Conservation (phyloP, 2,329 filamentous ascomycete genomes). For the Penicillium sp. region DNA sequence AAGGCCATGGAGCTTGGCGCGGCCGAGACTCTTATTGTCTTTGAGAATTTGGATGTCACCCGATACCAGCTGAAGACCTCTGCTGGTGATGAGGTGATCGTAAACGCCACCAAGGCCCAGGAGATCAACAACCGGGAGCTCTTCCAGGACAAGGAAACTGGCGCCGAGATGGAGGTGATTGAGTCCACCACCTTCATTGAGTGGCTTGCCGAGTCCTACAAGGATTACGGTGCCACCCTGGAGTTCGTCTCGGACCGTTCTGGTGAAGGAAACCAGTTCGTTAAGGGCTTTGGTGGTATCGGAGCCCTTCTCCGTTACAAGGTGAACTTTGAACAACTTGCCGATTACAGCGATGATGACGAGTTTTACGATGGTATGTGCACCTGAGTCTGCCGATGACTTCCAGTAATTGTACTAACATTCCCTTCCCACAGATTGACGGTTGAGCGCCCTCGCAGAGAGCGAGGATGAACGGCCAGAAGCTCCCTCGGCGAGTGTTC, state of each 20-base stretch:
- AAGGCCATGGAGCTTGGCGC: constrained; percentile 96
- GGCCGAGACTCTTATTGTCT: constrained; percentile 91
- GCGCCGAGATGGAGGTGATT: constrained; percentile 94
- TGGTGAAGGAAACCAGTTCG: constrained; percentile 98
- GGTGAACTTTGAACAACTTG: constrained; percentile 99
- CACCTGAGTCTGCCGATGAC: not conserved
- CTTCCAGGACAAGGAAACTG: constrained; percentile 94
- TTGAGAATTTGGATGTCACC: constrained; percentile 93
- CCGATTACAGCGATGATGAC: constrained; percentile 85
- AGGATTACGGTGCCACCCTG: constrained; percentile 91
- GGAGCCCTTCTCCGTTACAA: constrained; percentile 97
- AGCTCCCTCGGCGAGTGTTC: constrained; percentile 53
- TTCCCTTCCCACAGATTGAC: constrained; percentile 67
- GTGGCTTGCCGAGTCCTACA: constrained; percentile 98
- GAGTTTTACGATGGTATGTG: constrained; percentile 78
- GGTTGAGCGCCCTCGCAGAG: constrained; percentile 79
- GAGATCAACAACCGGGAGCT: constrained; percentile 76
- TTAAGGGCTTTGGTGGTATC: constrained; percentile 98
- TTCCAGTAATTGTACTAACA: constrained; percentile 3
- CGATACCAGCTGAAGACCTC: constrained; percentile 87
- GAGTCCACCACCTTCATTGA: constrained; percentile 93
- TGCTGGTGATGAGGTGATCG: constrained; percentile 67
- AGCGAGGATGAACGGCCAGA: constrained; percentile 81
- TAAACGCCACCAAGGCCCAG: constrained; percentile 87
- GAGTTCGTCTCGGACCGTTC: constrained; percentile 98